Evolutionary conservation across 2,329 filamentous ascomycete genomes (phyloP).

Genomic region (Chaetoscypha palmicola): DNA sequence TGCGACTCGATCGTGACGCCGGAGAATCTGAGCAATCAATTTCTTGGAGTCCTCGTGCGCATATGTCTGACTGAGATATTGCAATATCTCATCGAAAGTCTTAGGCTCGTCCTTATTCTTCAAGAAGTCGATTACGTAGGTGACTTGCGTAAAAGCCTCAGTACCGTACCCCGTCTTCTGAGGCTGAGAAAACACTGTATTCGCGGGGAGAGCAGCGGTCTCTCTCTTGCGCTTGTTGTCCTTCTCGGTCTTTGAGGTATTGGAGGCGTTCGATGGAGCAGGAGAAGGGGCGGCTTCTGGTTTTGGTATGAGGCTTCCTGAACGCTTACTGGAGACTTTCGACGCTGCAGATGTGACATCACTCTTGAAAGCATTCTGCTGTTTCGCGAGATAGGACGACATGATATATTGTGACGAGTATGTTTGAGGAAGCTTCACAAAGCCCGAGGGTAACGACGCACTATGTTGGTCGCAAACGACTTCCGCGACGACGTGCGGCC

Average conservation of each 20-base stretch:
- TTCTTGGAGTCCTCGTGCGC: slow-evolving; percentile 55
- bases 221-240: slow-evolving; percentile 60
- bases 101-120: slow-evolving; percentile 64
- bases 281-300: slow-evolving; percentile 54
- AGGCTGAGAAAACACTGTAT: slow-evolving; percentile 69
- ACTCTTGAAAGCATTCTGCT: slow-evolving; percentile 55
- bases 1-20: slow-evolving; percentile 53
- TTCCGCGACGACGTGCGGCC: too few relatives aligned
- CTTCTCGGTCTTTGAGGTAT: slow-evolving; percentile 44
- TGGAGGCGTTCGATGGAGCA: slow-evolving; percentile 50
- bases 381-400: slow-evolving; percentile 57
- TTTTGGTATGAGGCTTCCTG: slow-evolving; percentile 37
- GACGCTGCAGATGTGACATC: slow-evolving; percentile 56
- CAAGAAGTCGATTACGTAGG: slow-evolving; percentile 79
- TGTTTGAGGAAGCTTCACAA: background rate
- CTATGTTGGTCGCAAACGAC: too few relatives aligned
- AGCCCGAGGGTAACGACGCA: too few relatives aligned
- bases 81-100: slow-evolving; percentile 68
- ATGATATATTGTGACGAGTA: slow-evolving; percentile 34
- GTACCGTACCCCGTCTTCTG: slow-evolving; percentile 67
- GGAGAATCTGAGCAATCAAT: slow-evolving; percentile 61
- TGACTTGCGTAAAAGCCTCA: slow-evolving; percentile 80
- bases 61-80: slow-evolving; percentile 67
- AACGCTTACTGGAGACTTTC: slow-evolving; percentile 46
- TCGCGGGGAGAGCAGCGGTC: slow-evolving; percentile 28